phyloP scores from a whole-genome alignment of 176 grass and related monocot species.

The barley (Hordeum vulgare) region DNA sequence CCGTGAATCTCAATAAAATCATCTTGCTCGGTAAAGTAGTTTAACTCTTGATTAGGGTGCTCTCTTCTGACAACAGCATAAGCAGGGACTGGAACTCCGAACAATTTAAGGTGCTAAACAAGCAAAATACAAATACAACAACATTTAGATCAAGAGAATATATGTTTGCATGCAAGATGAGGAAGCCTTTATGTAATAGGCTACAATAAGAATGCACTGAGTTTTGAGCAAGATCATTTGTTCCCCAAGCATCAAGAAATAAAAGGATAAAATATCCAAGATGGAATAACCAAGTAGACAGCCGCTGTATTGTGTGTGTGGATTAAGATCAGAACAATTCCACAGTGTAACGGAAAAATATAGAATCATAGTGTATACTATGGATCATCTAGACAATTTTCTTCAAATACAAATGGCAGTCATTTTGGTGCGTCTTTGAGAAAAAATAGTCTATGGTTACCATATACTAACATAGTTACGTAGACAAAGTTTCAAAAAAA shows the following conservation, averaged over 20 bases:
- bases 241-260: not conserved
- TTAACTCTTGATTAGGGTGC: slow-evolving; percentile 84
- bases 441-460: too few relatives aligned
- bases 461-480: not conserved
- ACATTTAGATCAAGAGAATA: not conserved
- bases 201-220: not conserved
- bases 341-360: too few relatives aligned
- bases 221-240: not conserved
- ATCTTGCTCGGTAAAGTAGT: slow-evolving; percentile 85
- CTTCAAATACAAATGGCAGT: too few relatives aligned
- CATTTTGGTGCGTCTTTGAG: too few relatives aligned
- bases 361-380: too few relatives aligned
- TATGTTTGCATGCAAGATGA: not conserved
- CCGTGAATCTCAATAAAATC: slow-evolving; percentile 91
- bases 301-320: too few relatives aligned
- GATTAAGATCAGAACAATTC: too few relatives aligned
- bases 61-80: slow-evolving; percentile 82
- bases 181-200: not conserved
- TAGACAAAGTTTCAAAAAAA: not conserved
- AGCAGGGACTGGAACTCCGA: slow-evolving; percentile 76
- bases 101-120: slow-evolving; percentile 71
- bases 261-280: not conserved
- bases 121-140: slow-evolving; percentile 23
- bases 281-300: too few relatives aligned
- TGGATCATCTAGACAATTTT: not conserved